Evolutionary conservation across 2,329 filamentous ascomycete genomes (phyloP), one percentile per base, ranked within the genome.

Genomic region (Spiromastix sp.): DNA sequence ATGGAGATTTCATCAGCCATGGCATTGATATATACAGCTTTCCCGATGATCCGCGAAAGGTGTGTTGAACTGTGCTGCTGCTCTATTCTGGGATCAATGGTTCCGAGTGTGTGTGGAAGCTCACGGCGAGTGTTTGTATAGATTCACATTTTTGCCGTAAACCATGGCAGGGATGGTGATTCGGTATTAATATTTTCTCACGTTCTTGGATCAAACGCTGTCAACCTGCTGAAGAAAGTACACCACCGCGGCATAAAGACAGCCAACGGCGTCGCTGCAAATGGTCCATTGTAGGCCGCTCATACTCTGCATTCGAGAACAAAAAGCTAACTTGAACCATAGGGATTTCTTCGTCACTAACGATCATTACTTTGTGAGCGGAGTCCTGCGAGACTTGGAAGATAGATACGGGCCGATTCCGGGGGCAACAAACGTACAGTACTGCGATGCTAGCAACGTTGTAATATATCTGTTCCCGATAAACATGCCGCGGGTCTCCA

Each of bases 371-470:
- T 29, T 29, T 15, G 7, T 15, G 3, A 1, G 27, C 16, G 27
- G 27, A 29, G 13, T 29, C 10, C 27, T 29, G 9, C 27, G 27
- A 11, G 27, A 29, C 27, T 29, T 29, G 9, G 27, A 29, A 13
- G 27, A 29, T 13, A 29, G 13, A 15, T 29, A 29, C 13, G 27
- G 27, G 9, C 27, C 27, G 9, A 11, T 29, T 9, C 27, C 27
- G 9, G 10, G 27, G 27, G 27, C 27, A 15, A 29, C 27, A 29
- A 29, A 29, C 13, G 27, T 29, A 13, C 27, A 29, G 16, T 29
- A 29, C 16, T 29, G 27, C 13, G 27, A 29, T 15, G 27, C 13
- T 13, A 29, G 4, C 27, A 13, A 13, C 11, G 27, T 12, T 11
- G 27, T 29, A 15, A 29, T 11, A n/a, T n/a, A n/a, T n/a, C n/a